phyloP scores from a whole-genome alignment of 2,329 filamentous ascomycete genomes.

The Nemania serpens region DNA sequence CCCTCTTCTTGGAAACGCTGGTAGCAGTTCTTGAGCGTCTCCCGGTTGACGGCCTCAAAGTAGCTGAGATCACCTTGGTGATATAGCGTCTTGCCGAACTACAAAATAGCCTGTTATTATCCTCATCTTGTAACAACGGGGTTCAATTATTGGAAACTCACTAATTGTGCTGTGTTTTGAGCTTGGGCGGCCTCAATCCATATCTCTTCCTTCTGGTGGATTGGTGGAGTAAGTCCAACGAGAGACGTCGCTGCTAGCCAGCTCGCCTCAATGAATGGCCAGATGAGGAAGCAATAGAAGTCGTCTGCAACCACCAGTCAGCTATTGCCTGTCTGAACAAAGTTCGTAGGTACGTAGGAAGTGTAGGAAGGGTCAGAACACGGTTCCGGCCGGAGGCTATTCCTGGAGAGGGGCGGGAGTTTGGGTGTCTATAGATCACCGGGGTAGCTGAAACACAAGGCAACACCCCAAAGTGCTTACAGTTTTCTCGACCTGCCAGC shows the following conservation, averaged over 20 bases:
- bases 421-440: too few species aligned
- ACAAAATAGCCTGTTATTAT: constrained; percentile 30
- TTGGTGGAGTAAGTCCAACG: constrained; percentile 81
- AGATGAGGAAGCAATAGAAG: constrained; percentile 98
- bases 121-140: too few species aligned
- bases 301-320: constrained; percentile 55
- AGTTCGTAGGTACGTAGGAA: background rate
- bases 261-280: constrained; percentile 94
- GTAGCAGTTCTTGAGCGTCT: constrained; percentile 94
- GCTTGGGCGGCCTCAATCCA: constrained; percentile 82
- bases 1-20: constrained; percentile 87
- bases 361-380: background rate
- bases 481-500: constrained; percentile 84
- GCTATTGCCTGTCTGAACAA: background rate
- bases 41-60: constrained; percentile 98
- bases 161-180: constrained; percentile 80
- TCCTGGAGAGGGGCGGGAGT: too few species aligned
- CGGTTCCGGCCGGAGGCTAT: background rate
- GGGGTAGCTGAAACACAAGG: background rate
- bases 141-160: constrained; percentile 48
- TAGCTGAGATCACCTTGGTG: constrained; percentile 97
- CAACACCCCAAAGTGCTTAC: background rate
- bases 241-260: constrained; percentile 91
- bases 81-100: constrained; percentile 94
- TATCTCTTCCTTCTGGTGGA: constrained; percentile 59